Base-by-base conservation (phyloP, 1,139 yeast species). In the Geotrichum bryndzae region DNA sequence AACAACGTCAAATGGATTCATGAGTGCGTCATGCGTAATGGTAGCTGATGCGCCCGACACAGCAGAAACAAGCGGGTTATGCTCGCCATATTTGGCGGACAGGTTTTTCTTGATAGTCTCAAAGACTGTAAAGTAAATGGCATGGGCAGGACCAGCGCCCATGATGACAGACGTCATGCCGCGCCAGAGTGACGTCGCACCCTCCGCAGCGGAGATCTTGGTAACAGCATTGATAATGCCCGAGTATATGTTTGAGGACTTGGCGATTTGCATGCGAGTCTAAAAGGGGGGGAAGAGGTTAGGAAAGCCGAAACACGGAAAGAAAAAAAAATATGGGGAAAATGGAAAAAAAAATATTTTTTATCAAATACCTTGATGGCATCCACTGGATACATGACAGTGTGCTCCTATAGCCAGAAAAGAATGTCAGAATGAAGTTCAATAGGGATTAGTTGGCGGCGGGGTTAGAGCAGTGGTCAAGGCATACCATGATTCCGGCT, bases 121-220 rank as follows among this genome's bases (percentile, higher is more conserved):
- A 76, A 92, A 95, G 6, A 96, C 96, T n/a, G 94, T 87, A 75
- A 92, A 94, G 76, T 95, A 95, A n/a, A 95, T 89, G 1, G 99
- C 99, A 77, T 94, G 99, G 10, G 99, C 98, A 1, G 99, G 99
- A 5, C 99, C 99, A n/a, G 99, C 98, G 53, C 99, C 99, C 66
- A 94, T 74, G 11, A 92, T 85, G 66, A 95, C 96, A 1, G 97
- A 89, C 18, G 94, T 86, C 41, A 94, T 91, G 64, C 99, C 99
- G 72, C 96, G 81, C 97, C 98, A 94, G 54, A 92, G 82, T 0
- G 96, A 89, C 63, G 84, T 74, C 2, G 95, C 89, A 1, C 99
- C 99, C 74, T 94, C 99, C n/a, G 88, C 81, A 18, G 96, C 84
- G 23, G 91, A 81, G 63, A 94, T 91, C 68, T 82, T 82, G 29